Evolutionary conservation across 768 basidiomycete species (phyloP), one percentile per base, ranked within the genome.

Genomic region (Suillus occidentalis): DNA sequence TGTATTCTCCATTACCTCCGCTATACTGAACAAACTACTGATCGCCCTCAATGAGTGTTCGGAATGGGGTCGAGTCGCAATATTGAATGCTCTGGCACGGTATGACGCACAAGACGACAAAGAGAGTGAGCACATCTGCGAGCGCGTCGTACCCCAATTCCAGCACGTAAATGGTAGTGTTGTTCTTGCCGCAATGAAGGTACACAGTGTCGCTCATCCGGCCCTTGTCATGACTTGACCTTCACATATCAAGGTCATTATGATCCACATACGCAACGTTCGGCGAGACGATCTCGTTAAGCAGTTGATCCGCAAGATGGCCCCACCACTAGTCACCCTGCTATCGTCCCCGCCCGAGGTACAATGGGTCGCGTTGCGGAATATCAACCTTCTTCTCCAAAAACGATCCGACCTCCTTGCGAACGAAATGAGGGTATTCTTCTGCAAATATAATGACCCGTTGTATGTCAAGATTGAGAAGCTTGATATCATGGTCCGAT

Each of bases 361-460:
- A 0, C 97, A 99, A 77, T 99, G 97, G 95, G 97, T 99, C 59
- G 95, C 95, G 0, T 81, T 99, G 61, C 88, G 97, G 36, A 98
- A 98, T 73, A 95, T 99, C 81, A 98, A 98, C 72, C 87, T 99
- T 36, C 84, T 99, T 34, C 87, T 99, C 2, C 97, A 99, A 77
- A 97, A 97, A 73, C 89, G 94, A 5, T 79, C 94, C 2, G 95
- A 95, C 67, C 83, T 97, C 65, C 85, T 99, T 10, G 87, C 90
- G 8, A 97, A 92, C 77, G 97, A 99, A 77, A 96, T 99, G 94
- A 86, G 96, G 53, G 97, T 99, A 22, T 99, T 99, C 77, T 99
- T 99, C 83, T 98, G 97, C 88, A 99, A 99, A 77, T 99, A 99
- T 80, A 99, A 99, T 72, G 97, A 99, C 73, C 97, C 97, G 6